Percentiles rank a stretch among this genome's conserved stretches.
Conservation (phyloP, 1,139 yeast genomes). For the Pneumocystis wakefieldiae region DNA sequence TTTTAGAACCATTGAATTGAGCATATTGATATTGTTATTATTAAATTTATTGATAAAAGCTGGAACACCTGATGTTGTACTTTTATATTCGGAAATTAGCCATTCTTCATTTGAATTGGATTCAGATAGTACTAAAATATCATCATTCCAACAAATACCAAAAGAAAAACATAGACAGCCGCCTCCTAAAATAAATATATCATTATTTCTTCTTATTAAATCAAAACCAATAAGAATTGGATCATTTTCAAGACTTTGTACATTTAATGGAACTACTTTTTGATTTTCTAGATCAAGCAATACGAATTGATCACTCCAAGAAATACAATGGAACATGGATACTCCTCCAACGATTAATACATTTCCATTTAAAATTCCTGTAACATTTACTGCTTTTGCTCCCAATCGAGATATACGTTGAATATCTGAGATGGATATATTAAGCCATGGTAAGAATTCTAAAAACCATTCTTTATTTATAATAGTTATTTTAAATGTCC, state of each 20-base stretch:
- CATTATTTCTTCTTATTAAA: slow-evolving; percentile 18
- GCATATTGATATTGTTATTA: neutral
- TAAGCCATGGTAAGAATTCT: neutral
- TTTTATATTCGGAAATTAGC: neutral
- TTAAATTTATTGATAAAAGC: neutral
- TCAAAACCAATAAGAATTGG: slow-evolving; percentile 53
- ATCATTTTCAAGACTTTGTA: slow-evolving; percentile 23
- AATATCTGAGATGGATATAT: neutral
- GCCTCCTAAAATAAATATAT: slow-evolving; percentile 41
- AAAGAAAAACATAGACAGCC: slow-evolving; percentile 78
- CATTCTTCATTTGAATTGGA: neutral
- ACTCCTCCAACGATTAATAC: slow-evolving; percentile 50
- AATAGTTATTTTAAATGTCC: neutral
- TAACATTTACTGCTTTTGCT: neutral
- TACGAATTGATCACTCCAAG: slow-evolving; percentile 28
- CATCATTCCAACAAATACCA: slow-evolving; percentile 51
- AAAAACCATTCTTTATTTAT: neutral
- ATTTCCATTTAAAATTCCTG: slow-evolving; percentile 20
- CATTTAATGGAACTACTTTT: slow-evolving; percentile 3
- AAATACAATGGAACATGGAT: slow-evolving; percentile 29
- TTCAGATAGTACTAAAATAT: slow-evolving; percentile 13
- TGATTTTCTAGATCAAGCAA: slow-evolving; percentile 22
- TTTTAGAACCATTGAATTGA: neutral
- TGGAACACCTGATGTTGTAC: neutral
- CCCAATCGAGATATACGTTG: neutral